Percentiles rank a stretch among this genome's conserved stretches.
Conservation (phyloP, 208 protist genomes). For the Herpetomonas muscarum region DNA sequence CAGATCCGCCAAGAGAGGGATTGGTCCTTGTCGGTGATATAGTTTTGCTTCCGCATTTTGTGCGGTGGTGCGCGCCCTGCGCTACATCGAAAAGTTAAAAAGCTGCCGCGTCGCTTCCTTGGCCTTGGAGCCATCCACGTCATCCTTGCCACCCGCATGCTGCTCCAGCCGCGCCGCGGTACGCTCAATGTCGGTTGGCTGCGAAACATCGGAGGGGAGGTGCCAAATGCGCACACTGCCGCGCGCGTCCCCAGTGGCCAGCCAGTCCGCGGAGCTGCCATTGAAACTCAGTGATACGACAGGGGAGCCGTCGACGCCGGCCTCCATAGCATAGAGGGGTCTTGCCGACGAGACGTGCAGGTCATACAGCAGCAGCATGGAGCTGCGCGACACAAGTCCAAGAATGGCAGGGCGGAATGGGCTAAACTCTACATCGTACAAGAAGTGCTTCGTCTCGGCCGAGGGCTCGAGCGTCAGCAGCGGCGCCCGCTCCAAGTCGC, state of each 20-base stretch:
- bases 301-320: slow-evolving; percentile 51
- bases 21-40: not conserved
- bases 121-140: not conserved
- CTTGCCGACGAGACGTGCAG: slow-evolving; percentile 57
- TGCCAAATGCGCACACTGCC: slow-evolving; percentile 72
- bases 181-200: slow-evolving; percentile 78
- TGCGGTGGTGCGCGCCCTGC: no score
- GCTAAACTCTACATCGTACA: slow-evolving; percentile 83
- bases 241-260: slow-evolving; percentile 74
- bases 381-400: slow-evolving; percentile 72
- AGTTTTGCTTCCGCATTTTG: slow-evolving; percentile 5
- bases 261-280: slow-evolving; percentile 42
- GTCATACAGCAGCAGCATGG: slow-evolving; percentile 83
- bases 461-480: slow-evolving; percentile 79
- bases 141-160: slow-evolving; percentile 15
- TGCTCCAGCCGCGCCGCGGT: slow-evolving; percentile 43
- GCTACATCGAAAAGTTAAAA: slow-evolving; percentile 55
- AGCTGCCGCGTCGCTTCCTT: slow-evolving; percentile 34
- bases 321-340: slow-evolving; percentile 56
- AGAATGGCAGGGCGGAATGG: slow-evolving; percentile 81
- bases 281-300: slow-evolving; percentile 74
- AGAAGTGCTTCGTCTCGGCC: slow-evolving; percentile 72
- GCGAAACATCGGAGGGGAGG: slow-evolving; percentile 58
- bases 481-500: slow-evolving; percentile 60
- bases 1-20: not conserved